Base-by-base conservation (phyloP, 2,329 filamentous ascomycete species). In the Bipolaris gigantea region DNA sequence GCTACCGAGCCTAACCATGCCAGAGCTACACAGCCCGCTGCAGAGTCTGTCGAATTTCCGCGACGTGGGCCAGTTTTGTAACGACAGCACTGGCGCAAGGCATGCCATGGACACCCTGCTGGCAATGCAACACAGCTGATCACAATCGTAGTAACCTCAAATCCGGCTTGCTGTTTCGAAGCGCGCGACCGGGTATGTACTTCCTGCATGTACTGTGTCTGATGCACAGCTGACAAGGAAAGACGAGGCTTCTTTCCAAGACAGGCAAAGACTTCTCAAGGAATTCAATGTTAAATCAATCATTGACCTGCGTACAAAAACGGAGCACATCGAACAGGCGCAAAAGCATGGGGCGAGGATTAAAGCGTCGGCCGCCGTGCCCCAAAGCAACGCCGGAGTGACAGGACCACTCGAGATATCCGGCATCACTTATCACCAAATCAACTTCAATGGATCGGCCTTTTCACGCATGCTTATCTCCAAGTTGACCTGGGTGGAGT, bases 261-360 rank as follows among this genome's bases (percentile, higher is more conserved):
- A 96, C 73, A 83, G 83, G 51, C 70, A 78, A 32, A 76, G 78
- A 30, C 79, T 96, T 10, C 73, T 77, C 9, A 74, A 85, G 7
- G 80, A 85, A 30, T 81, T 87, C 62, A 80, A 83, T 19, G 83
- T 96, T 59, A 83, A 81, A 61, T 90, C 86, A 2, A 83, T 96
- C 36, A 82, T 96, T 55, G 92, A 96, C 76, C 78, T 96, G 10
- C 84, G 92, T 51, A 90, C 90, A 57, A 85, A 87, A 62, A 90
- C 89, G 19, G 90, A 93, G 73, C 88, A 90, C 66, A 79, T 85
- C 58, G 84, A 86, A 67, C 86, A 88, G 66, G 81, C 83, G 11
- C 79, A 84, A 54, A 90, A 88, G 70, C 82, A 82, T 27, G 72
- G 81, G 45, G 75, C 78, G 5, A 78, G 80, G 56, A 69, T 79